Conservation (phyloP, 2,329 filamentous ascomycete genomes). For the Diaporthe longicolla region DNA sequence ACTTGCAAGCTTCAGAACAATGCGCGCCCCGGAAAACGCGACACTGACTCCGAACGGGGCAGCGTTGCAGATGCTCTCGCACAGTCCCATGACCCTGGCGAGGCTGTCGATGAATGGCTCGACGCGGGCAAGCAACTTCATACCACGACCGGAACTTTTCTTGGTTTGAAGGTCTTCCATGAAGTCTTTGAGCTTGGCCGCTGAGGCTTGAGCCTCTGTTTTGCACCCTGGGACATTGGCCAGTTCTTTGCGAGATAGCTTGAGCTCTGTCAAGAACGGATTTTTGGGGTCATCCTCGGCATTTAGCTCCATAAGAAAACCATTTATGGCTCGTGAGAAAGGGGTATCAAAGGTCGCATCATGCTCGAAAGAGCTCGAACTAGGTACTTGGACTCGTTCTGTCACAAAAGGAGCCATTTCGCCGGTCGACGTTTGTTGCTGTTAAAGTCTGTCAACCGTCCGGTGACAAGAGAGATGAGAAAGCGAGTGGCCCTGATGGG, state of each 20-base stretch:
- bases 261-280: conserved; percentile 7
- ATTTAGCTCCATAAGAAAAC: neutral
- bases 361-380: neutral
- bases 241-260: neutral
- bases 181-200: neutral
- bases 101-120: conserved; percentile 5
- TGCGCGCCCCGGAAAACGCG: neutral
- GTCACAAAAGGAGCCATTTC: neutral
- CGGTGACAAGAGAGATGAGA: neutral
- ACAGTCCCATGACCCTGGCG: neutral
- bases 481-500: neutral
- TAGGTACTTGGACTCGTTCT: neutral
- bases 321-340: conserved; percentile 3
- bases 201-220: neutral
- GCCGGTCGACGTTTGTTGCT: neutral
- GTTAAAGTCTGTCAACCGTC: too few relatives aligned
- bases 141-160: neutral
- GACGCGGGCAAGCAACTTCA: neutral
- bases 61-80: neutral
- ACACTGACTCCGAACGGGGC: neutral
- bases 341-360: neutral
- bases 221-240: neutral
- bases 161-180: neutral
- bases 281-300: conserved; percentile 12
- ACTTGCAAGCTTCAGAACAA: neutral